Evolutionary conservation across 164 flowering plant species (phyloP).

Genomic region (Nymphaea thermarum): DNA sequence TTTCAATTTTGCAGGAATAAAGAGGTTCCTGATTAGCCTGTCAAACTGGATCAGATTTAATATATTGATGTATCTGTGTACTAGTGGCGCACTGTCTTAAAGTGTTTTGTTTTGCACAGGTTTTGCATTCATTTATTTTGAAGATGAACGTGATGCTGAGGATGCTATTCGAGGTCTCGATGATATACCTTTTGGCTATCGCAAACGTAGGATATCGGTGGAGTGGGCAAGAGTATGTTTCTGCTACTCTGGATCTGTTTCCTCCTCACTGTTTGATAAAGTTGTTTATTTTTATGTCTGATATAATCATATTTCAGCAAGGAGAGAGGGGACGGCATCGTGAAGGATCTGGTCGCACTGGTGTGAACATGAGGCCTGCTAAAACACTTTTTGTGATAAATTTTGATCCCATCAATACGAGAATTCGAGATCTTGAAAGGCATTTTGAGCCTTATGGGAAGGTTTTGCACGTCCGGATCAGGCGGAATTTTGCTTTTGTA

Average conservation of each 20-base stretch:
- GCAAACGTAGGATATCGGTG: constrained; percentile 66
- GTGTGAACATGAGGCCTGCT: constrained; percentile 65
- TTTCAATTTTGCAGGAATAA: constrained; percentile 17
- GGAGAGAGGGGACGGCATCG: constrained; percentile 53
- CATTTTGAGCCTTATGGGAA: constrained; percentile 87
- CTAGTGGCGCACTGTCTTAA: background rate
- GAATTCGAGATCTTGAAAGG: constrained; percentile 55
- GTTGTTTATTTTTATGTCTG: background rate
- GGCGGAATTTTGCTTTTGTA: constrained; percentile 88
- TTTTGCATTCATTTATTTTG: constrained; percentile 92
- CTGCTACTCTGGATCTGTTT: background rate
- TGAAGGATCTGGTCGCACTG: constrained; percentile 38
- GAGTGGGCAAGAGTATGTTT: constrained; percentile 81
- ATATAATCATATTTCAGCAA: constrained; percentile 14
- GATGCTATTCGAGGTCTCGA: constrained; percentile 83
- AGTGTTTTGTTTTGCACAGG: constrained; percentile 31
- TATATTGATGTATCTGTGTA: background rate
- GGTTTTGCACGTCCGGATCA: constrained; percentile 58
- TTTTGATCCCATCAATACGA: constrained; percentile 68
- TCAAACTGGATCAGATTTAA: constrained; percentile 1
- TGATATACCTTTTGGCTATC: constrained; percentile 63
- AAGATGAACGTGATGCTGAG: constrained; percentile 89
- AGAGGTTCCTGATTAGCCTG: constrained; percentile 19
- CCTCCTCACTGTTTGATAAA: background rate
- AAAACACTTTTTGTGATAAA: constrained; percentile 87